Evolutionary conservation across 768 basidiomycete genomes (phyloP).

Genomic region (Kwoniella bestiolae): DNA sequence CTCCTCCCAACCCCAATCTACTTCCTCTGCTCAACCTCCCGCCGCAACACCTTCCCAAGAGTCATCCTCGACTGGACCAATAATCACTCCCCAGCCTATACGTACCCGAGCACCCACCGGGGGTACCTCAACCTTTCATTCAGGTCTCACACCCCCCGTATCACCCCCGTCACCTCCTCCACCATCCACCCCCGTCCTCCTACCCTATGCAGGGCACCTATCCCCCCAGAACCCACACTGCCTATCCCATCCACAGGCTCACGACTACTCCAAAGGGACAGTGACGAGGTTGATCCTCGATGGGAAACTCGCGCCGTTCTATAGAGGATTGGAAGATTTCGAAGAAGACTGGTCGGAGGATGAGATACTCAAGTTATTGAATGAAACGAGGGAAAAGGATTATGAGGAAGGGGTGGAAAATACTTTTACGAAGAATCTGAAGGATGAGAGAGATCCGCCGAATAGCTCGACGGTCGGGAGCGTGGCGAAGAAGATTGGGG

Average conservation of each 20-base stretch:
- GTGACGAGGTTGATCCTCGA: slow-evolving; percentile 87
- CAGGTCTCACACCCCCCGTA: slow-evolving; percentile 43
- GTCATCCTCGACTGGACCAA: neutral
- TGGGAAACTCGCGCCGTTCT: slow-evolving; percentile 90
- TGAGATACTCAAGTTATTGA: slow-evolving; percentile 62
- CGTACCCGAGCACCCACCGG: neutral
- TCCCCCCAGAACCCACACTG: slow-evolving; percentile 54
- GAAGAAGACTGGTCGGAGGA: slow-evolving; percentile 86
- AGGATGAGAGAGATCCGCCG: slow-evolving; percentile 31
- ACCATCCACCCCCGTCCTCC: slow-evolving; percentile 47
- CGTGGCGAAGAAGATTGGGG: slow-evolving; percentile 35
- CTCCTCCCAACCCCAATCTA: slow-evolving; percentile 2
- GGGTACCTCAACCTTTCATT: slow-evolving; percentile 30
- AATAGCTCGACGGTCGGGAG: slow-evolving; percentile 17
- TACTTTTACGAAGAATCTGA: slow-evolving; percentile 42
- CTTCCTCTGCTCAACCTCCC: neutral
- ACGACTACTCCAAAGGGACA: slow-evolving; percentile 86
- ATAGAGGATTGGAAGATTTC: slow-evolving; percentile 92
- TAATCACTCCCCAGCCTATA: slow-evolving; percentile 12
- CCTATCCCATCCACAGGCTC: slow-evolving; percentile 51
- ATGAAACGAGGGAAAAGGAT: slow-evolving; percentile 50
- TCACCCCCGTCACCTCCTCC: slow-evolving; percentile 45
- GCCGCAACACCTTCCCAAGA: neutral
- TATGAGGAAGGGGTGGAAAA: slow-evolving; percentile 47
- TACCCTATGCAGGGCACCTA: slow-evolving; percentile 54